phyloP scores from a whole-genome alignment of 2,329 filamentous ascomycete species.

The Aspergillus quadrilineatus region DNA sequence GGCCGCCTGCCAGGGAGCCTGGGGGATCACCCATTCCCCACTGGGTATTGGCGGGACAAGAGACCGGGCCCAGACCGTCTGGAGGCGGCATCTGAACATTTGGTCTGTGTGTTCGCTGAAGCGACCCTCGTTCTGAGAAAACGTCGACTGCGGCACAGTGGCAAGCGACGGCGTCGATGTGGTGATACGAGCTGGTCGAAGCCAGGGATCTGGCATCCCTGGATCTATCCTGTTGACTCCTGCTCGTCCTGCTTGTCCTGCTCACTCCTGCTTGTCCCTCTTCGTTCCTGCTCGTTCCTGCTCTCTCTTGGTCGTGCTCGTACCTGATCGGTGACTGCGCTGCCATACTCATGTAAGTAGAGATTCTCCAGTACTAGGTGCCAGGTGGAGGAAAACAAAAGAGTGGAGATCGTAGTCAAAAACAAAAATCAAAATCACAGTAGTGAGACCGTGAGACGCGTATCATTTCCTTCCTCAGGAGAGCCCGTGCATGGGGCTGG shows the following conservation, averaged over 20 bases:
- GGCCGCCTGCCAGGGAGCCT: background rate
- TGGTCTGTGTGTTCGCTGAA: conserved; percentile 17
- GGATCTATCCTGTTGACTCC: too few species aligned
- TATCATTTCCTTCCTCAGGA: conserved; percentile 2
- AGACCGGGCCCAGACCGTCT: conserved; percentile 15
- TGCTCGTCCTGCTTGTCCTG: too few species aligned
- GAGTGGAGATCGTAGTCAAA: background rate
- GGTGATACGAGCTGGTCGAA: background rate
- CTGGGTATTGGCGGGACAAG: conserved; percentile 14
- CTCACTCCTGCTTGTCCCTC: too few species aligned
- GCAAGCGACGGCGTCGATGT: background rate
- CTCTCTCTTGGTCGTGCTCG: too few species aligned
- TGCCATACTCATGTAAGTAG: background rate
- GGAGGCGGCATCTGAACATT: conserved; percentile 19
- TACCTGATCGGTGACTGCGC: background rate
- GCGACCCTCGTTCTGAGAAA: background rate
- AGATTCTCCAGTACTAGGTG: background rate
- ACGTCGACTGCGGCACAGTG: background rate
- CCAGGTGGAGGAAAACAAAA: background rate
- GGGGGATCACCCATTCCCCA: background rate
- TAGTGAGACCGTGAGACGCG: background rate
- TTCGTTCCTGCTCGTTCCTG: too few species aligned
- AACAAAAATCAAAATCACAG: background rate
- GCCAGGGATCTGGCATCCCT: background rate
- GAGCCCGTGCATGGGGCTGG: conserved; percentile 13